Percentiles rank a stretch among this genome's conserved stretches.
phyloP scores from a whole-genome alignment of 345 rosid genomes.

The Fremontodendron californicum region DNA sequence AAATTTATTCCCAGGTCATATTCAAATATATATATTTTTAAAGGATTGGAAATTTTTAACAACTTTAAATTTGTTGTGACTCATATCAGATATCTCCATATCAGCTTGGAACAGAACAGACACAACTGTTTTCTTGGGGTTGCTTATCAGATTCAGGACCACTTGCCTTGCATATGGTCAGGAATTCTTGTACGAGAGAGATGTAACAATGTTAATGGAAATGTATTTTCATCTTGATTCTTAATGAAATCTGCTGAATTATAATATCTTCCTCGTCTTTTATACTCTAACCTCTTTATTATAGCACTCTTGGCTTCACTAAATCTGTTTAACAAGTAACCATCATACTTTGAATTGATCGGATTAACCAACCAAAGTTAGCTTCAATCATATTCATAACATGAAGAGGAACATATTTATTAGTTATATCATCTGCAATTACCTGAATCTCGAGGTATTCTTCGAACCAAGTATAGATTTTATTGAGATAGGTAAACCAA shows the following conservation, averaged over 20 bases:
- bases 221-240: background rate
- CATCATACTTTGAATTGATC: too few species aligned
- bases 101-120: background rate
- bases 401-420: background rate
- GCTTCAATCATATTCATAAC: too few species aligned
- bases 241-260: background rate
- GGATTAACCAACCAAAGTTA: background rate
- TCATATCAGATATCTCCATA: background rate
- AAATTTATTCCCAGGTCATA: slow-evolving; percentile 49
- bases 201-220: background rate
- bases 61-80: too few species aligned
- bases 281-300: too few species aligned
- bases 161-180: background rate
- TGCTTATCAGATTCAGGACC: background rate
- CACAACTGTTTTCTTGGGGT: background rate
- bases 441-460: background rate
- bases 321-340: background rate
- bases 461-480: too few species aligned
- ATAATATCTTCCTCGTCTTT: too few species aligned
- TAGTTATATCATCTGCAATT: background rate
- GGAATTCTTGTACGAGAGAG: background rate
- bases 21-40: too few species aligned
- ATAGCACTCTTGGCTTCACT: too few species aligned
- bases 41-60: too few species aligned
- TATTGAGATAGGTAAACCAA: too few species aligned